phyloP scores from a whole-genome alignment of 2,329 filamentous ascomycete species.

The Cordyceps javanica region DNA sequence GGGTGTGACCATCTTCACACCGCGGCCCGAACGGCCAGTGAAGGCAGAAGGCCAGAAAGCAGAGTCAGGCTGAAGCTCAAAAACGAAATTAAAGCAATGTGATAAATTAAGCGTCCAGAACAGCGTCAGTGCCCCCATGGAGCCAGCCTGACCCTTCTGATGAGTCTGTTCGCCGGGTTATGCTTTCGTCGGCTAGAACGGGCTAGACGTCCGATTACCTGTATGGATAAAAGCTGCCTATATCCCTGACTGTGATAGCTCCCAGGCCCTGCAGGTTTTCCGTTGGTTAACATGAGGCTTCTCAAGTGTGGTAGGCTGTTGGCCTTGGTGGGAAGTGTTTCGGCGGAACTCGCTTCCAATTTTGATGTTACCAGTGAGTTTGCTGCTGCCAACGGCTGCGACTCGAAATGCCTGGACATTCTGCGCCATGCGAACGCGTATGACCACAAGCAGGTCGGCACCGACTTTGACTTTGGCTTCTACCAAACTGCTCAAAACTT shows the following conservation, averaged over 20 bases:
- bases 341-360: background rate
- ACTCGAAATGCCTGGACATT: background rate
- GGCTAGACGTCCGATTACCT: background rate
- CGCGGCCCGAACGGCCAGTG: background rate
- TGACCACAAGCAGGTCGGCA: background rate
- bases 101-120: background rate
- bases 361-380: background rate
- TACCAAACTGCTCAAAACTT: slow-evolving; percentile 6
- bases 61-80: background rate
- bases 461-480: background rate
- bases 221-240: background rate
- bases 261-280: background rate
- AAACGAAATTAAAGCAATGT: background rate
- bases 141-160: background rate
- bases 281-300: background rate
- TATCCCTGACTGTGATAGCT: background rate
- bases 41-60: background rate
- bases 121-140: background rate
- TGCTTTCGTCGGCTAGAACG: background rate
- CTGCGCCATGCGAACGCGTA: background rate
- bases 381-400: background rate
- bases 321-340: background rate
- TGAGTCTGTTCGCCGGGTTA: background rate
- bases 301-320: background rate
- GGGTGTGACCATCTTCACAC: background rate